These are phyloP conservation scores for Maudiozyma humilis DNA, from an alignment of 1,139 yeast genomes.

Conservation along the genomic window DNA sequence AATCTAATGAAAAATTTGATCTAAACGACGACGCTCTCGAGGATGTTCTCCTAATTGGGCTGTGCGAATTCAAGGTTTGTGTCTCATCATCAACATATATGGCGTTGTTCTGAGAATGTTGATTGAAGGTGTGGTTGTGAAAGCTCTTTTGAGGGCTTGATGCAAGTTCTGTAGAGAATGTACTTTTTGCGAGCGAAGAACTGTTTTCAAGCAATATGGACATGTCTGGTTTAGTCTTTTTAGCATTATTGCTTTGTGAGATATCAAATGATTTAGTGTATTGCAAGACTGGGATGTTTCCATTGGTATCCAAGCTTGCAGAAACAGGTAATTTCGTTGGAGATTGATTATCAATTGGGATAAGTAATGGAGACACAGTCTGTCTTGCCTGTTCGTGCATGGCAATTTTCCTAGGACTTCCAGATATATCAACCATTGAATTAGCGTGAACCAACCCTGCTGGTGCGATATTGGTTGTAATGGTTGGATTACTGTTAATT, in stretches of 20 bases:
- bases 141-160: not conserved
- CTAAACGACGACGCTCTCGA: conserved; percentile 12
- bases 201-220: not conserved
- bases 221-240: not conserved
- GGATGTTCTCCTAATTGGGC: conserved; percentile 1
- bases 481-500: too few species aligned
- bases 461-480: too few species aligned
- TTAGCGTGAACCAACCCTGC: not conserved
- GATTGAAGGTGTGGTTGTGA: not conserved
- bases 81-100: conserved; percentile 24
- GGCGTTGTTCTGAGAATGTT: too few species aligned
- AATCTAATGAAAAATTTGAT: conserved; percentile 9
- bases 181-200: not conserved
- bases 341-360: not conserved
- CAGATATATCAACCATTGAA: not conserved
- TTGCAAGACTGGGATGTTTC: conserved; percentile 1
- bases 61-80: conserved; percentile 18
- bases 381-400: not conserved
- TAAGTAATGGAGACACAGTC: not conserved
- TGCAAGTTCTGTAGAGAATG: not conserved
- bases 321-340: not conserved
- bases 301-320: not conserved
- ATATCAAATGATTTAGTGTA: not conserved
- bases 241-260: not conserved
- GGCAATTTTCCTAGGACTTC: not conserved